These are phyloP conservation scores for Amanita thiersii DNA, from an alignment of 768 basidiomycete genomes.

Conservation along the genomic window DNA sequence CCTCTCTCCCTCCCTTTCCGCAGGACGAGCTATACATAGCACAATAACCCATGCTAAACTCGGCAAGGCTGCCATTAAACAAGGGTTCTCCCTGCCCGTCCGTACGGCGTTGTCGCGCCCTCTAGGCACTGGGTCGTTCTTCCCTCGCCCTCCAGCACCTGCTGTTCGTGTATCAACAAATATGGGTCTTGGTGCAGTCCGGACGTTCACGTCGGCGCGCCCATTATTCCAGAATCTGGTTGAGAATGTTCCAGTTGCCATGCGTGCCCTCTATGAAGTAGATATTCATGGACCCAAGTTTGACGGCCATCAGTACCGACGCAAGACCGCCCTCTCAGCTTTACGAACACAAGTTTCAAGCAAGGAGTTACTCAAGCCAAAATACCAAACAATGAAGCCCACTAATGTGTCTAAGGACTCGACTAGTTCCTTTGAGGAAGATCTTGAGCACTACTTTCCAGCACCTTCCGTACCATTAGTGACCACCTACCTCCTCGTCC, in stretches of 20 bases:
- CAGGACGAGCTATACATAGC: constrained; percentile 19
- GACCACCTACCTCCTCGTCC: constrained; percentile 64
- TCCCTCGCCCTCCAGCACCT: constrained; percentile 47
- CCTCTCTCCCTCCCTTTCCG: constrained; percentile 15
- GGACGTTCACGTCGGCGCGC: constrained; percentile 67
- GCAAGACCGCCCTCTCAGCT: constrained; percentile 18
- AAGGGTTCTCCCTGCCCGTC: constrained; percentile 48
- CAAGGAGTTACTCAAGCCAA: constrained; percentile 27
- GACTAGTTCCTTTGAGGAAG: too few relatives aligned
- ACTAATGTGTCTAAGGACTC: neutral
- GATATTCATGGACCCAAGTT: constrained; percentile 58
- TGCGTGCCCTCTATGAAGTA: constrained; percentile 65
- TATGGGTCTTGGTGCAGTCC: constrained; percentile 68
- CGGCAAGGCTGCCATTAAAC: constrained; percentile 29
- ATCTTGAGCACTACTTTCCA: constrained; percentile 59
- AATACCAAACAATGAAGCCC: constrained; percentile 11
- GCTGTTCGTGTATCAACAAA: constrained; percentile 46
- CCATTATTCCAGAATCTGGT: constrained; percentile 76
- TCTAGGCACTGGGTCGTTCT: constrained; percentile 32
- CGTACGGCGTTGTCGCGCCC: constrained; percentile 43
- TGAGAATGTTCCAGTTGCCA: constrained; percentile 72
- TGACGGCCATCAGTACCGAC: constrained; percentile 43
- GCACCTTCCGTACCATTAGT: constrained; percentile 26
- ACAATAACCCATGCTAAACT: constrained; percentile 22
- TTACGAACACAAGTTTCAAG: too few relatives aligned